Base-by-base conservation (phyloP, 1,139 yeast genomes). In the Suhomyces panamericanus region DNA sequence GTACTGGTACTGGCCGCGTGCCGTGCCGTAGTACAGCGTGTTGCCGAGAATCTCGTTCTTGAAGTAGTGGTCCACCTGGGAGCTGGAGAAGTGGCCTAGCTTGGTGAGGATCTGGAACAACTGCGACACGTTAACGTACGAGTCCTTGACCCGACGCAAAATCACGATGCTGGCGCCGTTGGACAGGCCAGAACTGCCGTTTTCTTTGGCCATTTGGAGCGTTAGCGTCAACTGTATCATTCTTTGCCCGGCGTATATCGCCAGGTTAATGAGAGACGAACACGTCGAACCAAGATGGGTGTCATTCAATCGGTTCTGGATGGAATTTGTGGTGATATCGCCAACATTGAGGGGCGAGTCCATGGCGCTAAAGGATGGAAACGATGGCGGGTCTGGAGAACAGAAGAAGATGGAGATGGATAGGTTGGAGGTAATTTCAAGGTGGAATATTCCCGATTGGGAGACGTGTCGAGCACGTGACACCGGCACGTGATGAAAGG, bases 331-430 rank as follows among this genome's bases (percentile, higher is more conserved):
- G 47, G 78, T 73, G 43, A 67, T 54, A 55, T 74, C 78, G 38
- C 79, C 78, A 28, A 69, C 60, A 45, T 70, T 59, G 41, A 70
- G 58, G n/a, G 79, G 79, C 10, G 77, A 72, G 41, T 74, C 78
- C 78, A 73, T 73, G 37, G 15, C 32, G 33, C 30, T 8, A 12
- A 15, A 22, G 35, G 15, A 3, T n/a, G 42, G 12, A 13, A 9
- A n/a, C n/a, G 32, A 10, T 24, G 29, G 35, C 13, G 12, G 15
- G 20, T 24, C 14, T 8, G 12, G 26, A 32, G 14, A 26, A 13
- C 35, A 22, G 28, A 20, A 28, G 14, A 26, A 30, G 15, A 22
- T 11, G 11, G 24, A 24, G 27, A 32, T 12, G 24, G 31, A 16
- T 34, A 33, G 14, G 42, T 17, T 22, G 17, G 17, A 38, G 37